Conservation (phyloP, 257 asterid species). For the Nemophila menziesii region DNA sequence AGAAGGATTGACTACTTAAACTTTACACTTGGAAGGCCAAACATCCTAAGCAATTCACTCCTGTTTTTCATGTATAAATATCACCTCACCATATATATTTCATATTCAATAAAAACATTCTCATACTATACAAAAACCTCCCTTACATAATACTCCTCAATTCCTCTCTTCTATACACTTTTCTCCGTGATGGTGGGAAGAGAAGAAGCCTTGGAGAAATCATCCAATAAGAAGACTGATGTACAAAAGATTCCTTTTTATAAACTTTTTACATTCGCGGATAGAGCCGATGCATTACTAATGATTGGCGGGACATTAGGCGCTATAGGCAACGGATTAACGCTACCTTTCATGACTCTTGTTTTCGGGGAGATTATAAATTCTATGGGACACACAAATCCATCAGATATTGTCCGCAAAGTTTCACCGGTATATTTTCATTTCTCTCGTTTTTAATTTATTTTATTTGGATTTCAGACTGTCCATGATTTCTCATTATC, state of each 20-base stretch:
- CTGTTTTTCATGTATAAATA: no score
- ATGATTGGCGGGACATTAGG: background rate
- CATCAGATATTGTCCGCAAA: background rate
- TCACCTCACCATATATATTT: no score
- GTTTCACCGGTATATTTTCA: background rate
- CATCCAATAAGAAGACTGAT: background rate
- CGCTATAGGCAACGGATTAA: background rate
- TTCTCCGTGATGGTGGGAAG: background rate
- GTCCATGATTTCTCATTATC: no score
- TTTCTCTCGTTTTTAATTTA: no score
- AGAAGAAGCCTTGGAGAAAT: background rate
- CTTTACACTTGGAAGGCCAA: no score
- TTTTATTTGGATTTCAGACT: no score
- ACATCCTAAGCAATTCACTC: no score
- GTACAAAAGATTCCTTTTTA: background rate
- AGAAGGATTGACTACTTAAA: no score
- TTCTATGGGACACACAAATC: background rate
- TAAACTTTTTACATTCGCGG: background rate
- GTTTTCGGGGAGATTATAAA: background rate
- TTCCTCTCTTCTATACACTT: no score
- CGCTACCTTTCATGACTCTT: background rate
- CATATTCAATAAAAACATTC: no score
- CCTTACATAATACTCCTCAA: no score
- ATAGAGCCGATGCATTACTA: background rate
- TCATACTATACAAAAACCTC: no score